Evolutionary conservation across 768 basidiomycete species (phyloP).

Genomic region (Dentipellis fragilis): DNA sequence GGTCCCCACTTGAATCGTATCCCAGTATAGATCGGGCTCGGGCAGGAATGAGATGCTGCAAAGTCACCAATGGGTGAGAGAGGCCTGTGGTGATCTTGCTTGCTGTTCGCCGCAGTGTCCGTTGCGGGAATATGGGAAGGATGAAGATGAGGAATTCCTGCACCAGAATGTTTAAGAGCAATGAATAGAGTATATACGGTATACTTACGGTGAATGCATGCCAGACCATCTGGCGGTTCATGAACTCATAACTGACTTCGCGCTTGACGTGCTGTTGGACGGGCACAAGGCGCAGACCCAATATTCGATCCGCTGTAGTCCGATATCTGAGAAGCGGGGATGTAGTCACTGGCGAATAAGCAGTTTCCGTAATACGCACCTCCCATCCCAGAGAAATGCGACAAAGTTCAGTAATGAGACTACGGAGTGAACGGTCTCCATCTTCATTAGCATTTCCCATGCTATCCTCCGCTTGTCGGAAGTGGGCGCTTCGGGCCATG

Average conservation of each 20-base stretch:
- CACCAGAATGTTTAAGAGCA: neutral
- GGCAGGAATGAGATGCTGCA: slow-evolving; percentile 21
- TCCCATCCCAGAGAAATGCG: slow-evolving; percentile 78
- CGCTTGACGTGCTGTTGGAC: slow-evolving; percentile 58
- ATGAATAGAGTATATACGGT: neutral
- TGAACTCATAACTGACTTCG: slow-evolving; percentile 95
- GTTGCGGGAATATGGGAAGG: slow-evolving; percentile 72
- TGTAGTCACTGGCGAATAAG: neutral
- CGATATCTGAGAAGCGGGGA: slow-evolving; percentile 60
- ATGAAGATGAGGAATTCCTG: slow-evolving; percentile 95
- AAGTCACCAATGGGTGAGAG: slow-evolving; percentile 18
- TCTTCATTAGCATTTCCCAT: slow-evolving; percentile 57
- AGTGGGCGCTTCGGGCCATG: slow-evolving; percentile 89
- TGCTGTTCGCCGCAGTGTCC: slow-evolving; percentile 50
- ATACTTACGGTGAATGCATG: slow-evolving; percentile 86
- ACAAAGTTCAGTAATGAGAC: slow-evolving; percentile 68
- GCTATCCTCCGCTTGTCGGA: slow-evolving; percentile 62
- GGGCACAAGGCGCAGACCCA: slow-evolving; percentile 67
- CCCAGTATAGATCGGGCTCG: slow-evolving; percentile 21
- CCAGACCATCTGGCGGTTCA: slow-evolving; percentile 99
- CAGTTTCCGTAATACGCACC: slow-evolving; percentile 35
- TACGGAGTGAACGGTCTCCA: slow-evolving; percentile 59
- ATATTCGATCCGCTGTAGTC: slow-evolving; percentile 68
- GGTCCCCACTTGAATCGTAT: neutral
- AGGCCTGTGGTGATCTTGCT: slow-evolving; percentile 18